Conservation (phyloP, 805 yeast genomes). For the Dipodascus geniculatus region DNA sequence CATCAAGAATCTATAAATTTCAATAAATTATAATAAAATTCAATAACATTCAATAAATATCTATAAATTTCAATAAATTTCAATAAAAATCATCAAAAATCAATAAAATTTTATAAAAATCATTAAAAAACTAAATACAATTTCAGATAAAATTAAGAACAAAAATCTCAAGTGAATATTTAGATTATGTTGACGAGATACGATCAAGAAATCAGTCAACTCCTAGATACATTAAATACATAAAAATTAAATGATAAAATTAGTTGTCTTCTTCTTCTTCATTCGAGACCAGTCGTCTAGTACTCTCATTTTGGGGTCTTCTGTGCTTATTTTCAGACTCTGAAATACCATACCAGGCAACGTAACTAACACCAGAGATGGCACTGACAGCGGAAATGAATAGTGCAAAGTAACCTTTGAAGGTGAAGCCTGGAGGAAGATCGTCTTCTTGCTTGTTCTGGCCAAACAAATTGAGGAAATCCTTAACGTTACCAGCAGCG, state of each 20-base stretch:
- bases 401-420: slow-evolving; percentile 83
- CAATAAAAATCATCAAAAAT: too few relatives aligned
- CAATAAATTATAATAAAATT: too few relatives aligned
- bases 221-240: not conserved
- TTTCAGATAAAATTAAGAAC: too few relatives aligned
- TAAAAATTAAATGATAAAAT: not conserved
- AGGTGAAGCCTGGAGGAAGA: slow-evolving; percentile 81
- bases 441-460: slow-evolving; percentile 51
- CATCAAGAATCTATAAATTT: too few relatives aligned
- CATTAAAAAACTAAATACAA: too few relatives aligned
- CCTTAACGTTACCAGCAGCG: slow-evolving; percentile 72
- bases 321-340: slow-evolving; percentile 30
- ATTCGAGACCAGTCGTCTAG: not conserved
- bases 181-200: too few relatives aligned
- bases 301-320: not conserved
- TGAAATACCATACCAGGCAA: slow-evolving; percentile 70
- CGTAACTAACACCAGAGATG: slow-evolving; percentile 58
- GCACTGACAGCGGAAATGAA: slow-evolving; percentile 83
- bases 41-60: too few relatives aligned
- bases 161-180: too few relatives aligned
- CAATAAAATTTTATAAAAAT: too few relatives aligned
- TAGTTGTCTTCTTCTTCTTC: not conserved
- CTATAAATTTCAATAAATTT: too few relatives aligned
- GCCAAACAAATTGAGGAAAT: slow-evolving; percentile 48
- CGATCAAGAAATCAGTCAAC: not conserved